Evolutionary conservation across 2,329 filamentous ascomycete species (phyloP).

Genomic region (Aspergillus fumigatus): DNA sequence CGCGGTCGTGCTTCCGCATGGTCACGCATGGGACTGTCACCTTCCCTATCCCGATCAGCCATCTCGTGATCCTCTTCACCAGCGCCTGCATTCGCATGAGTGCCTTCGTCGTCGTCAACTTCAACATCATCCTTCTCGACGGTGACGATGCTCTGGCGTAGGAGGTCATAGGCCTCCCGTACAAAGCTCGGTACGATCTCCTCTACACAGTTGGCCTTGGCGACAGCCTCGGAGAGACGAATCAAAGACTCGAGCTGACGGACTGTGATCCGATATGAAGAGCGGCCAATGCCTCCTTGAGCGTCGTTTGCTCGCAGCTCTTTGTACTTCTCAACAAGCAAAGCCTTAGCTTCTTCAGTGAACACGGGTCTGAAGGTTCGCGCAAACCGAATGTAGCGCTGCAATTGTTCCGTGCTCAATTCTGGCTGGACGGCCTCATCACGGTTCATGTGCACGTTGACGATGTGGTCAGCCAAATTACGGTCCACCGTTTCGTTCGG

Average conservation of each 20-base stretch:
- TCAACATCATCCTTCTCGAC: conserved; percentile 98
- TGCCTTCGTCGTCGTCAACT: conserved; percentile 76
- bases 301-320: conserved; percentile 89
- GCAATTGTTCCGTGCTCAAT: conserved; percentile 92
- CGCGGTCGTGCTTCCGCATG: conserved; percentile 46
- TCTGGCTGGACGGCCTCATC: conserved; percentile 90
- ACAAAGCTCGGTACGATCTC: conserved; percentile 84
- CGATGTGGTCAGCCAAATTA: conserved; percentile 90
- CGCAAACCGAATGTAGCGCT: conserved; percentile 95
- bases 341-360: conserved; percentile 75
- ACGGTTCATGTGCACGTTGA: conserved; percentile 85
- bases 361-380: conserved; percentile 92
- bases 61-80: conserved; percentile 50
- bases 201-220: conserved; percentile 93
- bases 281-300: conserved; percentile 87
- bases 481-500: conserved; percentile 90
- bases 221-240: conserved; percentile 92
- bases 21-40: conserved; percentile 52
- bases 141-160: conserved; percentile 92
- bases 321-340: conserved; percentile 91
- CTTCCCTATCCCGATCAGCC: conserved; percentile 44
- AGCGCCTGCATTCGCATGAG: conserved; percentile 44
- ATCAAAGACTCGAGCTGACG: conserved; percentile 95
- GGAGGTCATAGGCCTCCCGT: conserved; percentile 82
- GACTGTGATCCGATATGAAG: conserved; percentile 96